Conservation (phyloP, 78 protist genomes). For the Pelomyxa schiedti region DNA sequence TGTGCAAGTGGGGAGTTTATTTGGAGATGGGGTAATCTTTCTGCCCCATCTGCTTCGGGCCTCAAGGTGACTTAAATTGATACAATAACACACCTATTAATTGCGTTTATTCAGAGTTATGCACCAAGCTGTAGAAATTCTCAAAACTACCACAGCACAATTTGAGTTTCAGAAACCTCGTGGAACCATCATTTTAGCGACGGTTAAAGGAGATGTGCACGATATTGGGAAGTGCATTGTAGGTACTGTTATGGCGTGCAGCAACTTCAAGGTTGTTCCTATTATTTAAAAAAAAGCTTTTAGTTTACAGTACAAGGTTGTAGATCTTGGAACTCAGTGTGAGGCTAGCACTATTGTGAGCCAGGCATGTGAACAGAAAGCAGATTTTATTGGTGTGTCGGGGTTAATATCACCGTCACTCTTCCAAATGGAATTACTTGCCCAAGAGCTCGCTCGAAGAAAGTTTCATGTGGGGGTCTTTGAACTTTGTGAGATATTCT, state of each 20-base stretch:
- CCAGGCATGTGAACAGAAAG: slow-evolving; percentile 52
- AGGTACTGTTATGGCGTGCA: slow-evolving; percentile 95
- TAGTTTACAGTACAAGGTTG: slow-evolving; percentile 2
- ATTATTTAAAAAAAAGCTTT: too few species aligned
- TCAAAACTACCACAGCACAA: background rate
- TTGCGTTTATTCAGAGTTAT: background rate
- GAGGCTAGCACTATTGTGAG: slow-evolving; percentile 75
- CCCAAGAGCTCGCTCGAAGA: slow-evolving; percentile 82
- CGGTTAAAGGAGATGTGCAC: slow-evolving; percentile 91
- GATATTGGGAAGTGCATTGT: slow-evolving; percentile 99
- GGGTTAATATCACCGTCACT: slow-evolving; percentile 98
- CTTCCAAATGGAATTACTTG: slow-evolving; percentile 92
- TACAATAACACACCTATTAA: too few species aligned
- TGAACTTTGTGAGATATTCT: too few species aligned
- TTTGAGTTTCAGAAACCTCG: background rate
- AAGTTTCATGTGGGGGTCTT: too few species aligned
- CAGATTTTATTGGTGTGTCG: slow-evolving; percentile 88
- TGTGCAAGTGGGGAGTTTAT: slow-evolving; percentile 92
- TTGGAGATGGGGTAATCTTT: slow-evolving; percentile 98
- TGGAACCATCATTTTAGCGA: background rate
- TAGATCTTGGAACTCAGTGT: slow-evolving; percentile 92
- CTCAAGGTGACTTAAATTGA: too few species aligned
- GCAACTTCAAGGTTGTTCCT: slow-evolving; percentile 74
- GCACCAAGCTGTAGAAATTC: background rate
- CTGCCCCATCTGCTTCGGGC: slow-evolving; percentile 96